Conservation (phyloP, 495 filamentous ascomycete genomes). For the Aspergillus kassunensis region DNA sequence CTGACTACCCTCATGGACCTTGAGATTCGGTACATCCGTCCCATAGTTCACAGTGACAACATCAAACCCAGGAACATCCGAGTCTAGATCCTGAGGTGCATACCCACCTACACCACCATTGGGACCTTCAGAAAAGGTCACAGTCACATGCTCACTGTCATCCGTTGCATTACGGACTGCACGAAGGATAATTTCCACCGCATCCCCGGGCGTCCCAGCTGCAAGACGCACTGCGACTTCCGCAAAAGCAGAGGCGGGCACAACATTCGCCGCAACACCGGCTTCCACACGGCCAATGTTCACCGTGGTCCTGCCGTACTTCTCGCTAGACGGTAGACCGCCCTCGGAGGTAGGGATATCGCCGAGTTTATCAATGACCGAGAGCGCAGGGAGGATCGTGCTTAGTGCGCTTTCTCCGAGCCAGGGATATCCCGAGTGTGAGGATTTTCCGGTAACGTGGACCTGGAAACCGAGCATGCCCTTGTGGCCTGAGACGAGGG, state of each 20-base stretch:
- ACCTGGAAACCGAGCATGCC: conserved; percentile 65
- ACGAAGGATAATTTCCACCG: conserved; percentile 45
- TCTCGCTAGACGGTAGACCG: conserved; percentile 65
- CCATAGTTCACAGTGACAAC: conserved; percentile 83
- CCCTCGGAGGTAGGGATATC: conserved; percentile 33
- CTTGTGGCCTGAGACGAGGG: conserved; percentile 87
- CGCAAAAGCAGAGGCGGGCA: conserved; percentile 68
- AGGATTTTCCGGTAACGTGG: conserved; percentile 67
- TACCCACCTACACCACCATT: conserved; percentile 48
- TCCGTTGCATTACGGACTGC: conserved; percentile 57
- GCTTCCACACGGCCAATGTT: conserved; percentile 78
- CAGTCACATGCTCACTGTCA: conserved; percentile 53
- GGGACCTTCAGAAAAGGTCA: conserved; percentile 45
- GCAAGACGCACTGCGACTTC: conserved; percentile 69
- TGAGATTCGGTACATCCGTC: conserved; percentile 80
- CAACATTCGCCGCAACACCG: conserved; percentile 85
- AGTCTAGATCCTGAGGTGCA: conserved; percentile 69
- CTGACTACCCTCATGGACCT: conserved; percentile 24
- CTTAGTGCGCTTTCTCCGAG: conserved; percentile 76
- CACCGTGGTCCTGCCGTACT: conserved; percentile 81
- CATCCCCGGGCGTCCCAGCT: conserved; percentile 57
- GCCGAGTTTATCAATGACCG: conserved; percentile 54
- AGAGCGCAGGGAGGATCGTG: conserved; percentile 64
- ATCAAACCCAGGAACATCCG: conserved; percentile 79
- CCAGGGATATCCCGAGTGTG: conserved; percentile 87